phyloP scores from a whole-genome alignment of 192 early-diverging fungal genomes.

The Anaeromyces robustus region DNA sequence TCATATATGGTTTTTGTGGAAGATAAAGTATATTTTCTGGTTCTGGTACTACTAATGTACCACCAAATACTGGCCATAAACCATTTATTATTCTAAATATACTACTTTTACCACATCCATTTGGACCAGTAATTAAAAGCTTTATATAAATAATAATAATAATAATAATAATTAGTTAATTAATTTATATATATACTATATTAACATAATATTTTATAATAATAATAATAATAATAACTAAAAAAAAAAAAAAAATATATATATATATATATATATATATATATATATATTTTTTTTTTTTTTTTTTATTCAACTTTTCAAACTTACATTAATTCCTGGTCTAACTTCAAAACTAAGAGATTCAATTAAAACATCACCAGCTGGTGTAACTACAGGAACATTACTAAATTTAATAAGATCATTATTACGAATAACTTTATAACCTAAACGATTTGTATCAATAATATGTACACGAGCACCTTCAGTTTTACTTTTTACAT shows the following conservation, averaged over 20 bases:
- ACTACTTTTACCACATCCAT: slow-evolving; percentile 77
- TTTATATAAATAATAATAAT: too few relatives aligned
- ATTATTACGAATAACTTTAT: background rate
- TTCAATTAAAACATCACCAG: background rate
- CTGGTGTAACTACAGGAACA: slow-evolving; percentile 4
- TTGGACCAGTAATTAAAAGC: slow-evolving; percentile 57
- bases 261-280: too few relatives aligned
- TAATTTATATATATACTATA: too few relatives aligned
- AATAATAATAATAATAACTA: too few relatives aligned
- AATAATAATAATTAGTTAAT: too few relatives aligned
- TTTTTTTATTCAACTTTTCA: too few relatives aligned
- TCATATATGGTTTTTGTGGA: slow-evolving; percentile 94
- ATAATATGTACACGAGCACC: slow-evolving; percentile 1
- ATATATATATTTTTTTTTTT: too few relatives aligned
- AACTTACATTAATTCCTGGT: slow-evolving; percentile 36
- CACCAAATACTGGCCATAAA: slow-evolving; percentile 93
- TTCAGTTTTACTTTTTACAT: slow-evolving; percentile 18
- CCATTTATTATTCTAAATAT: slow-evolving; percentile 92
- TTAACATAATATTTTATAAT: too few relatives aligned
- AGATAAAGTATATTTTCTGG: slow-evolving; percentile 91
- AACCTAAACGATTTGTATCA: background rate
- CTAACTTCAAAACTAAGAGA: background rate
- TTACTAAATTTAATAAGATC: slow-evolving; percentile 1
- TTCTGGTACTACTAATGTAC: slow-evolving; percentile 55
- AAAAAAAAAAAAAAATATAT: too few relatives aligned